A percentile compares a stretch with the other conserved stretches of the same genome.
These are phyloP conservation scores for Pseudocercospora vitis DNA, from an alignment of 2,329 filamentous ascomycete species.

Conservation along the genomic window DNA sequence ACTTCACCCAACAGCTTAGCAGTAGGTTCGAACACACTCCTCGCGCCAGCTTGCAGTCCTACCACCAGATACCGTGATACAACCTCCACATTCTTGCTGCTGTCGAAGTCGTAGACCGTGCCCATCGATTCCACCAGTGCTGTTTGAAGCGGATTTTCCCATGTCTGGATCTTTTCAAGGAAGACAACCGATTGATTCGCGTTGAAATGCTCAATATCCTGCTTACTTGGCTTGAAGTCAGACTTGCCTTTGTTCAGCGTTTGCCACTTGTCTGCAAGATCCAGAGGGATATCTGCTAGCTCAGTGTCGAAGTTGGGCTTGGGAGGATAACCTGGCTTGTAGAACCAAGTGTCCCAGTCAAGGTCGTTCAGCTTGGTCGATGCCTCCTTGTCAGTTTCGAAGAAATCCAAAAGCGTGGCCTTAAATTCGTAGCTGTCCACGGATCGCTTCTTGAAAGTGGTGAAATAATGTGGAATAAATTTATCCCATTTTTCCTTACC, in stretches of 20 bases:
- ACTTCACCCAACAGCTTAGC: slow-evolving; percentile 76
- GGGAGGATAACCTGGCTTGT: slow-evolving; percentile 80
- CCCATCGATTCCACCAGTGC: slow-evolving; percentile 72
- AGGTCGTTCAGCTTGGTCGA: slow-evolving; percentile 67
- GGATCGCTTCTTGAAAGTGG: slow-evolving; percentile 78
- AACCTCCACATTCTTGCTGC: slow-evolving; percentile 84
- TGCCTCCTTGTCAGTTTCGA: slow-evolving; percentile 64
- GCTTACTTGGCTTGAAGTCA: slow-evolving; percentile 60
- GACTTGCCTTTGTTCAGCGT: slow-evolving; percentile 42
- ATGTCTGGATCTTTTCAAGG: slow-evolving; percentile 73
- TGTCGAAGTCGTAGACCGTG: slow-evolving; percentile 67
- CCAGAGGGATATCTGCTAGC: slow-evolving; percentile 81
- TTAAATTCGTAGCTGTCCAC: slow-evolving; percentile 96
- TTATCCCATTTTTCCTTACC: slow-evolving; percentile 86
- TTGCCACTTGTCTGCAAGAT: slow-evolving; percentile 79
- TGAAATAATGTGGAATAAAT: slow-evolving; percentile 95
- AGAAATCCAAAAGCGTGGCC: slow-evolving; percentile 81
- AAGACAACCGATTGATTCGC: slow-evolving; percentile 92
- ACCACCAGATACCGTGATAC: slow-evolving; percentile 77
- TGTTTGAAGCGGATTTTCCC: slow-evolving; percentile 62
- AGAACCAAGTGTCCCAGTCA: slow-evolving; percentile 90
- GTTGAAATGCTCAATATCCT: slow-evolving; percentile 72
- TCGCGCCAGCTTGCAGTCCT: slow-evolving; percentile 71
- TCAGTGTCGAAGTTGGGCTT: slow-evolving; percentile 90
- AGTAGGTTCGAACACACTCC: slow-evolving; percentile 67